Evolutionary conservation across 352 stramenopile species (phyloP).

Genomic region (Globisporangium barbulae): DNA sequence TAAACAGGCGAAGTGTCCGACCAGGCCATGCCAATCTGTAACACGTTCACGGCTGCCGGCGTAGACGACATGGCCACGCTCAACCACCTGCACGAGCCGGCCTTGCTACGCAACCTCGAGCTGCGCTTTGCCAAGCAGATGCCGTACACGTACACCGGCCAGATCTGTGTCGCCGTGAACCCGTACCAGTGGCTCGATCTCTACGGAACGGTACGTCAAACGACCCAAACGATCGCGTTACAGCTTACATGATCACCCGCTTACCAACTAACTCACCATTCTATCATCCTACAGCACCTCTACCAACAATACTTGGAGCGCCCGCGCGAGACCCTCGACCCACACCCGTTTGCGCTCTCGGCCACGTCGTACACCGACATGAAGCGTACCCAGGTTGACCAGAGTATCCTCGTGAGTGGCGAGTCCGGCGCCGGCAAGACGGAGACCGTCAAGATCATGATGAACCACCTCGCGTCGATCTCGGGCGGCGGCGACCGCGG

Average conservation of each 20-base stretch:
- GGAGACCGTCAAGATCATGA: constrained; percentile 92
- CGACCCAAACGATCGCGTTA: neutral
- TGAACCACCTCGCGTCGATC: constrained; percentile 79
- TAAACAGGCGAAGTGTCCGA: constrained; percentile 59
- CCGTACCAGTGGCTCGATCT: constrained; percentile 82
- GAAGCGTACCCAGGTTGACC: constrained; percentile 67
- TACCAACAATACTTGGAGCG: constrained; percentile 63
- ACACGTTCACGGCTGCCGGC: constrained; percentile 60
- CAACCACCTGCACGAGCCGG: constrained; percentile 78
- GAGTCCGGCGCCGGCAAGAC: constrained; percentile 88
- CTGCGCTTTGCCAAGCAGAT: constrained; percentile 65
- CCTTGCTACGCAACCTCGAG: constrained; percentile 74
- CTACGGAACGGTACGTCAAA: constrained; percentile 35
- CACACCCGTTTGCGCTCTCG: constrained; percentile 73
- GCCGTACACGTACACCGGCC: constrained; percentile 80
- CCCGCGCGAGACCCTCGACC: constrained; percentile 48
- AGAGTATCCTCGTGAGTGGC: constrained; percentile 46
- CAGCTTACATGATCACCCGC: neutral
- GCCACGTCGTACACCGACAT: constrained; percentile 69
- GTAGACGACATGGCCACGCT: constrained; percentile 79
- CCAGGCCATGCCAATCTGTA: constrained; percentile 81
- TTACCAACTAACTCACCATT: neutral
- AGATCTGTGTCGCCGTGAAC: constrained; percentile 82
- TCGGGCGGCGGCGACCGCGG: constrained; percentile 61
- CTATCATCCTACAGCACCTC: constrained; percentile 25